These are phyloP conservation scores for Ogataea nonfermentans DNA, from an alignment of 805 yeast genomes.

Conservation along the genomic window DNA sequence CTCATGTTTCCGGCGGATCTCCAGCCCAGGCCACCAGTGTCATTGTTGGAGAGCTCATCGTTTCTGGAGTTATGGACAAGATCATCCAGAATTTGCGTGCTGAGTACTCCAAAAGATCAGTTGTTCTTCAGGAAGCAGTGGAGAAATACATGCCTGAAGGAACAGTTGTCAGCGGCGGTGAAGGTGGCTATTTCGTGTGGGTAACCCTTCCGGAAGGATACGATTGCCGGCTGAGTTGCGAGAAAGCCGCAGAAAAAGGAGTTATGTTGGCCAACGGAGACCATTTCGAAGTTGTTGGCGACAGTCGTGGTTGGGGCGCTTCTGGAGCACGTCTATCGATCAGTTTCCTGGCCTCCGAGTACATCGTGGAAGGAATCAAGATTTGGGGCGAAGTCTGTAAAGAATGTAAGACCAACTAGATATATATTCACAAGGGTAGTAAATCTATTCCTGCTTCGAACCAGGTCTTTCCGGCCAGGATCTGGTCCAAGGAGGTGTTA, in stretches of 20 bases:
- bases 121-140: conserved; percentile 39
- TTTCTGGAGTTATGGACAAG: conserved; percentile 46
- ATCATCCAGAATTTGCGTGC: conserved; percentile 44
- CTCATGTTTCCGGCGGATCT: conserved; percentile 80
- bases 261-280: conserved; percentile 72
- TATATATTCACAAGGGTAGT: conserved; percentile 32
- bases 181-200: conserved; percentile 92
- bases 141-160: conserved; percentile 50
- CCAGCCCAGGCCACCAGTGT: conserved; percentile 73
- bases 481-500: conserved; percentile 36
- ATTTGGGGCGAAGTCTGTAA: conserved; percentile 47
- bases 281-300: conserved; percentile 70
- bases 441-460: conserved; percentile 44
- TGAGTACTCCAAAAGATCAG: conserved; percentile 49
- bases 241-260: conserved; percentile 39
- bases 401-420: neutral
- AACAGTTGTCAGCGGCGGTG: conserved; percentile 56
- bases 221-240: conserved; percentile 33
- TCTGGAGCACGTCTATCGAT: conserved; percentile 55
- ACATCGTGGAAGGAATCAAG: conserved; percentile 49
- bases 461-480: conserved; percentile 39
- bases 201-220: conserved; percentile 50
- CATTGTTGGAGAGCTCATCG: conserved; percentile 61
- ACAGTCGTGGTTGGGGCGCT: conserved; percentile 58
- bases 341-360: conserved; percentile 46